Evolutionary conservation across 768 basidiomycete species (phyloP), one percentile per base, ranked within the genome.

Genomic region (Lyophyllum shimeji): DNA sequence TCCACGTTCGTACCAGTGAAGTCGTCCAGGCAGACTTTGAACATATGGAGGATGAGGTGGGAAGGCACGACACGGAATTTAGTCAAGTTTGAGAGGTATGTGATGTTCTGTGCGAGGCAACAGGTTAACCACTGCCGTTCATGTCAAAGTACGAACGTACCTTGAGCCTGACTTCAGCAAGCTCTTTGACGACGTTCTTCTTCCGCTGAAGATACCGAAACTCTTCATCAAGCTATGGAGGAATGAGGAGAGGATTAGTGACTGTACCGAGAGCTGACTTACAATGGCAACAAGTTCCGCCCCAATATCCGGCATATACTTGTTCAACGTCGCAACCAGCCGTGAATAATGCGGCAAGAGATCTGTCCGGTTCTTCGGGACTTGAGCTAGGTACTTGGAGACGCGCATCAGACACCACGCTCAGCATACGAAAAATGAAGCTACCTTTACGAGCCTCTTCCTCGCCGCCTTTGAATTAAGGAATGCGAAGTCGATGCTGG

Each of bases 11-110:
- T 85, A 1, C 90, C 92, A 1, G 88, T 87, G 65, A 99, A 93
- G 68, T 98, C 96, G 67, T 98, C 96, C 64, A 98, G 75, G 71
- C 93, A 96, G 49, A 96, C 94, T 82, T 98, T 98, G 78, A 96
- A 90, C 63, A 93, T 89, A 69, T 98, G 95, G 46, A 99, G 75
- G 64, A 98, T 93, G 53, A 96, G 78, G 69, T 98, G 95, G 3
- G 87, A 75, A 25, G 93, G 95, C 7, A 98, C 91, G 20, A 98
- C 85, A 37, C 82, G 78, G 71, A 98, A 98, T 72, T 99, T 99
- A n/a, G 95, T 95, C 63, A 99, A 74, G 70, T 90, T 96, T 4
- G 92, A 89, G 54, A 95, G 71, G 73, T 89, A 99, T 12, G 84
- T 80, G 21, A 92, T 82, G 66, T 98, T 99, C 94, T 98, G 58